Conservation (phyloP, 2,329 filamentous ascomycete genomes). For the Sclerotinia minor region DNA sequence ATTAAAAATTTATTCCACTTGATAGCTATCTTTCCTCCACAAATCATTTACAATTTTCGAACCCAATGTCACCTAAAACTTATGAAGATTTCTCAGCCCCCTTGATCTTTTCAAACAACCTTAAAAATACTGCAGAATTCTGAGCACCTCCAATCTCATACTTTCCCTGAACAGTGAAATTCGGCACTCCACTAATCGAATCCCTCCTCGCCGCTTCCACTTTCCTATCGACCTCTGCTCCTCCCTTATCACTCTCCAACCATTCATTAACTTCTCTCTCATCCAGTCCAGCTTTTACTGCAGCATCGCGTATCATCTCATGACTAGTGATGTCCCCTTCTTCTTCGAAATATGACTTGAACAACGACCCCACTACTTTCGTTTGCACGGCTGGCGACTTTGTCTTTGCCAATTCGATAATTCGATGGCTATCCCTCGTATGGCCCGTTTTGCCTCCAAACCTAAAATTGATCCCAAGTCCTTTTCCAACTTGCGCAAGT, state of each 20-base stretch:
- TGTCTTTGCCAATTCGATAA: conserved; percentile 68
- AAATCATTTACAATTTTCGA: neutral
- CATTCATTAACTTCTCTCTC: conserved; percentile 53
- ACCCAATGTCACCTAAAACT: conserved; percentile 26
- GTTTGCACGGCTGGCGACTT: conserved; percentile 56
- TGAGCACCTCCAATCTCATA: conserved; percentile 72
- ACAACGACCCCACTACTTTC: conserved; percentile 61
- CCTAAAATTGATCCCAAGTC: conserved; percentile 71
- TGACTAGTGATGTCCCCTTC: conserved; percentile 62
- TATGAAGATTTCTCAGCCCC: conserved; percentile 37
- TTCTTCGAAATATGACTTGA: conserved; percentile 65
- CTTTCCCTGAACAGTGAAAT: conserved; percentile 69
- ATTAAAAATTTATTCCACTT: neutral
- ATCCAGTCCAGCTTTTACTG: conserved; percentile 55
- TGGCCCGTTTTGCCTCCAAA: conserved; percentile 72
- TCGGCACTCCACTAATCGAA: conserved; percentile 66
- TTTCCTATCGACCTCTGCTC: conserved; percentile 44
- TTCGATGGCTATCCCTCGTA: conserved; percentile 75
- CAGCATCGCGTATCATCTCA: conserved; percentile 54
- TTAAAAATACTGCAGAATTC: conserved; percentile 65
- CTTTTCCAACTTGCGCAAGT: conserved; percentile 57
- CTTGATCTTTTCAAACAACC: conserved; percentile 60
- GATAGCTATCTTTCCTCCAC: too few species aligned
- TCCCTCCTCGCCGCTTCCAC: conserved; percentile 46
- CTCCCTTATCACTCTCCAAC: conserved; percentile 56